Evolutionary conservation across 495 filamentous ascomycete species (phyloP).

Genomic region (Tetracladium setigerum): DNA sequence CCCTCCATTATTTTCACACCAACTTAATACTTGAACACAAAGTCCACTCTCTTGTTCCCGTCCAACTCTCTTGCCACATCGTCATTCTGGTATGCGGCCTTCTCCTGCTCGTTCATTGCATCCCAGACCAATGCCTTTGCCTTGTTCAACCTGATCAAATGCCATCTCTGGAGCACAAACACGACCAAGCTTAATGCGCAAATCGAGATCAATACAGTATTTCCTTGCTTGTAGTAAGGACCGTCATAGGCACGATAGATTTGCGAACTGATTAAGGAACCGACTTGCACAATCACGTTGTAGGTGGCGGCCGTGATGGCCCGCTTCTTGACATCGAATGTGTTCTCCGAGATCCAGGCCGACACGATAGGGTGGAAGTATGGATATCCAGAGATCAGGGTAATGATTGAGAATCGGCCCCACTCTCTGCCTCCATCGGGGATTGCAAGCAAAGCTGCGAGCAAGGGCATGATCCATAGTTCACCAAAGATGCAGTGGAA

Average conservation of each 20-base stretch:
- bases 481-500: constrained; percentile 36
- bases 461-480: constrained; percentile 38
- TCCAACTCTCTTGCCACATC: constrained; percentile 25
- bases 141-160: constrained; percentile 27
- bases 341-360: constrained; percentile 35
- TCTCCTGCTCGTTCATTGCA: constrained; percentile 27
- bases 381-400: constrained; percentile 34
- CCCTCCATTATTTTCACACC: background rate
- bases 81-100: constrained; percentile 26
- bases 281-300: constrained; percentile 36
- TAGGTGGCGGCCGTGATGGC: constrained; percentile 37
- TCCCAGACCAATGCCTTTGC: constrained; percentile 31
- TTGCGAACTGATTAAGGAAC: constrained; percentile 27
- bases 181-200: constrained; percentile 26
- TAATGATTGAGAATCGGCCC: constrained; percentile 32
- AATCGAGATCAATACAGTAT: constrained; percentile 30
- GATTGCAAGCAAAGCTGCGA: constrained; percentile 30
- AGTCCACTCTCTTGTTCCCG: constrained; percentile 33
- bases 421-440: constrained; percentile 30
- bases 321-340: constrained; percentile 32
- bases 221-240: constrained; percentile 33
- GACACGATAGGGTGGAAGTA: constrained; percentile 39
- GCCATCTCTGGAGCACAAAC: constrained; percentile 26
- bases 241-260: constrained; percentile 29
- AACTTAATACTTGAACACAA: constrained; percentile 23